A percentile compares a stretch with the other conserved stretches of the same genome.
Conservation (phyloP, 108 stramenopile species). For the Epithemia pelagica region DNA sequence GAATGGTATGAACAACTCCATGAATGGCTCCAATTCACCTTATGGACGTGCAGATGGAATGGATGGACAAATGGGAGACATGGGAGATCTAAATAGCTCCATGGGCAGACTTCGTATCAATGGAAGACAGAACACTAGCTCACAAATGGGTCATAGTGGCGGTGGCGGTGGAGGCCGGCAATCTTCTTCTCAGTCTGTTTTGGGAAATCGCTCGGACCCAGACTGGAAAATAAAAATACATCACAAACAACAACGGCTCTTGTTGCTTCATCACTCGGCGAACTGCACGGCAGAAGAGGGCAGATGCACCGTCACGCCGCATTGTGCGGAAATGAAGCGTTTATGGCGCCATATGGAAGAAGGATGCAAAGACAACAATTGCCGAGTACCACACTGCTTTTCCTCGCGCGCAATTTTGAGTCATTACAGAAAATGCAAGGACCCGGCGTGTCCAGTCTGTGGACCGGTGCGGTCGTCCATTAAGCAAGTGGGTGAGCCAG, state of each 20-base stretch:
- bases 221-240: constrained; percentile 85
- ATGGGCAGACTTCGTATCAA: not conserved
- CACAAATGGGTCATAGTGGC: constrained; percentile 6
- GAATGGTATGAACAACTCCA: not conserved
- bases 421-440: constrained; percentile 97
- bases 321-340: constrained; percentile 95
- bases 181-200: constrained; percentile 3
- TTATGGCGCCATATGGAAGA: constrained; percentile 99
- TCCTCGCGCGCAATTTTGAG: constrained; percentile 94
- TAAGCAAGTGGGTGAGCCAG: too few relatives aligned
- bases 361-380: constrained; percentile 93
- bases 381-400: constrained; percentile 92
- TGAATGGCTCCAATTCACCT: constrained; percentile 9
- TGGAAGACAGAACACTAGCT: not conserved
- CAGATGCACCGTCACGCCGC: constrained; percentile 87
- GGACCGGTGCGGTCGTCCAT: constrained; percentile 95
- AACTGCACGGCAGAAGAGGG: constrained; percentile 91
- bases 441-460: constrained; percentile 87
- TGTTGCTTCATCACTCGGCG: constrained; percentile 93
- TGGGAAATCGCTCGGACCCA: too few relatives aligned
- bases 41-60: constrained; percentile 12
- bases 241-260: constrained; percentile 95
- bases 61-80: constrained; percentile 1
- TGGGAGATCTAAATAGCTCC: not conserved
- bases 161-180: not conserved